Conservation (phyloP, 345 rosid genomes). For the Linum usitatissimum region DNA sequence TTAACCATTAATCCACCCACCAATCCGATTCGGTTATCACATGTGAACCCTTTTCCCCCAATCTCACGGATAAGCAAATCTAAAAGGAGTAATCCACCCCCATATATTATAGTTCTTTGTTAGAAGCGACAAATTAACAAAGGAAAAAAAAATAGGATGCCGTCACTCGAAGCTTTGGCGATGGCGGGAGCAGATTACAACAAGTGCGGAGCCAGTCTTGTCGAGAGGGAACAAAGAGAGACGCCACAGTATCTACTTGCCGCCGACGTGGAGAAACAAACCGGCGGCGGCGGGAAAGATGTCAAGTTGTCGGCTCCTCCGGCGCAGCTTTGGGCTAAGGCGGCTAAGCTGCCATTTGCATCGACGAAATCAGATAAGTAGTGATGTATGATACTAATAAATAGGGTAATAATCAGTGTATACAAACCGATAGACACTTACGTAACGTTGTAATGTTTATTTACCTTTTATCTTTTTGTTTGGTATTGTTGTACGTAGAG, state of each 20-base stretch:
- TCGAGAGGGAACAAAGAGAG: not conserved
- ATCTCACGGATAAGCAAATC: not conserved
- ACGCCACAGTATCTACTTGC: not conserved
- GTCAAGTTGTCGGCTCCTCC: not conserved
- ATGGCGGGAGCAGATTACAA: not conserved
- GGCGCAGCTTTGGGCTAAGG: not conserved
- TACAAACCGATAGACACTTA: too few relatives aligned
- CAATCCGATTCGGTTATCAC: not conserved
- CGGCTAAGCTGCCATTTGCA: not conserved
- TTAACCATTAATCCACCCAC: too few relatives aligned
- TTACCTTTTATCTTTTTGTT: too few relatives aligned
- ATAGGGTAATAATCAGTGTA: too few relatives aligned
- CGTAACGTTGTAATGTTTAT: too few relatives aligned
- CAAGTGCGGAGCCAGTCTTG: not conserved
- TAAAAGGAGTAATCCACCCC: not conserved
- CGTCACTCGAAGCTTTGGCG: not conserved
- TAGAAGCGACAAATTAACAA: too few relatives aligned
- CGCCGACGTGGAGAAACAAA: not conserved
- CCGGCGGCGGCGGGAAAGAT: not conserved
- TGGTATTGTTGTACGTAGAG: too few relatives aligned
- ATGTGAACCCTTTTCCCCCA: not conserved
- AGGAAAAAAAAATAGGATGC: not conserved
- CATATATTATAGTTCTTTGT: not conserved
- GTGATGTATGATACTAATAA: too few relatives aligned
- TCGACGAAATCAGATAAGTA: too few relatives aligned